Evolutionary conservation across 2,329 filamentous ascomycete genomes (phyloP), one percentile per base, ranked within the genome.

Genomic region (Beauveria caledonica): DNA sequence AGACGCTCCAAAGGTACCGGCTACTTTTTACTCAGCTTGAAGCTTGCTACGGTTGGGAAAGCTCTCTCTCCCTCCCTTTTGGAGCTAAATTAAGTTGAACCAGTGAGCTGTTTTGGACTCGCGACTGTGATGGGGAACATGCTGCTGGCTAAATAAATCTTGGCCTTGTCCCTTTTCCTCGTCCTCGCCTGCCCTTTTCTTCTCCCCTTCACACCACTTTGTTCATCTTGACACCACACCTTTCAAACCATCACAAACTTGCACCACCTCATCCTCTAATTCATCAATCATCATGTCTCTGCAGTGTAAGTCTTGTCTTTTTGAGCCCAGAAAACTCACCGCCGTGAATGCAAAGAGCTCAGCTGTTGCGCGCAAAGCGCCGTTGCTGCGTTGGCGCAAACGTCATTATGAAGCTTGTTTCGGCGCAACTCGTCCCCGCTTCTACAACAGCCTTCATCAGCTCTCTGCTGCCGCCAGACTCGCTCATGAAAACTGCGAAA

Each of bases 251-350:
- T 39, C 50, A 52, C 33, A 17, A 25, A 53, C 51, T n/a, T 11
- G 15, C 29, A 48, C 57, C 15, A 36, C 33, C 45, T 45, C 61
- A 25, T 46, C 60, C 50, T 62, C 25, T 13, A 23, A 27, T 62
- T 59, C 48, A 58, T 49, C 42, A 68, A 53, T 66, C 72, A 79
- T 60, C 70, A 84, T 84, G 81, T 83, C 81, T 80, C 78, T 84
- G 66, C 80, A 84, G 73, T 84, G 81, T 83, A 70, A 73, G 80
- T 77, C 10, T 25, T 15, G 8, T 15, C 21, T 17, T 42, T 42
- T 39, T 10, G 13, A 42, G 23, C 57, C 9, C 36, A 23, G 21
- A 23, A 13, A 46, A 3, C 21, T 25, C 44, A 15, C 44, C 5
- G 3, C 1, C 51, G 46, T 57, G 58, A 40, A 25, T 57, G 5